Evolutionary conservation across 306 rosid species (phyloP), one percentile per base, ranked within the genome.

Genomic region (Lupinus albus): DNA sequence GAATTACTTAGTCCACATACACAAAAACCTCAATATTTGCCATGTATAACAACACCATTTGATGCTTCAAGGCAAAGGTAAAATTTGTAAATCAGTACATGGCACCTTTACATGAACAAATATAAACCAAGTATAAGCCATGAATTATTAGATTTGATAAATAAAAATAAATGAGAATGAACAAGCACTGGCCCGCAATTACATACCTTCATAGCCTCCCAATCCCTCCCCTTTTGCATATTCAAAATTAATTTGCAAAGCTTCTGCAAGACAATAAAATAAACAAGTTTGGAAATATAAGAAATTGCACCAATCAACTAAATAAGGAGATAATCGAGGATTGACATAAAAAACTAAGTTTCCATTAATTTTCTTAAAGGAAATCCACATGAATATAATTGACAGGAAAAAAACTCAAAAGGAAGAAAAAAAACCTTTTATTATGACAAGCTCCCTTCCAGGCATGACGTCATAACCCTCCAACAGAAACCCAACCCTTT

Each of bases 371-470:
- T 52, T n/a, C 38, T 32, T 46, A 46, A 67, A 35, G 41, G 55
- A 52, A 64, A 76, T 51, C 45, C 15, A 11, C 46, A 44, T 39
- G n/a, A 70, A 73, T 41, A 46, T 28, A 13, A 68, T 68, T 20
- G 51, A 75, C 56, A 41, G 61, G 42, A 47, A 13, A 46, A 18
- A 18, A 17, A 3, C 4, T 2, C 30, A 25, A 17, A 51, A 16
- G 21, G 0, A 11, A 4, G 11, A 35, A 54, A 57, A 80, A 33
- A 55, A 49, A 85, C 99, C 99, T 81, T 79, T 87, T 75, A 94
- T 64, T 48, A 86, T 84, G 77, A 88, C 91, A 63, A 85, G 82
- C 74, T 90, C 99, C 82, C 82, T 82, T 62, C 97, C 99, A 72
- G 99, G 97, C 84, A 76, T 74, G 78, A 87, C 84, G 72, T 91